Evolutionary conservation across 176 grass and related monocot species (phyloP), one percentile per base, ranked within the genome.

Genomic region (Triticum dicoccoides): DNA sequence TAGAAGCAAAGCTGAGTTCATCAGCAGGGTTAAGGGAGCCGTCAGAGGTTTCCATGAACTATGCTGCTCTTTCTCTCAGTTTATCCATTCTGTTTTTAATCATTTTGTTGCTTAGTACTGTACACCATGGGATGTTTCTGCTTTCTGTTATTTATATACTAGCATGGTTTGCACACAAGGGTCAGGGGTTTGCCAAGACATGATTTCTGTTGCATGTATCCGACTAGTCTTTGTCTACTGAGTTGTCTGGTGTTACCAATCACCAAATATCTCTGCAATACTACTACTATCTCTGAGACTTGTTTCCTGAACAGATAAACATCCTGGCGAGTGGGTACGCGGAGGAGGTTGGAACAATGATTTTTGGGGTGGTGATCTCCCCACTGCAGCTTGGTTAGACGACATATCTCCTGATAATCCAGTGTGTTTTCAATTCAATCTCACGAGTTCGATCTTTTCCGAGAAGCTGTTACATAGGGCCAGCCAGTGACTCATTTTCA

Each of bases 341-440:
- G 97, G 92, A 51, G 90, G 92, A 24, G 94, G 94, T 49, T 99
- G 97, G 97, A 99, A 99, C 73, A 94, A 91, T 80, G 93, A 99
- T 89, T 25, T 87, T 17, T 96, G 90, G 94, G 87, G 85, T 23
- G 92, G 94, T 78, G 88, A 86, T 5, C 76, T 86, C 18, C 97
- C 97, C 58, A 34, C 70, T 73, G 75, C 90, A 91, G 88, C 92
- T 94, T 99, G 97, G 90, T 77, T 99, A 81, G 94, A 99, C 73
- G 68, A 84, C 39, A 89, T 99, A 81, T 88, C 92, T 85, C 90
- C 94, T 30, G 52, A 94, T 82, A 99, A 99, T 66, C 97, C 97
- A 44, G 97, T 99, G 41, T 25, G 91, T 92, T 80, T 74, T 87
- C 20, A 78, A 44, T 69, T 87, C 20, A 78, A 42, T 70, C 39